phyloP scores from a whole-genome alignment of 176 grass and related monocot genomes.

The Metroxylon sagu region DNA sequence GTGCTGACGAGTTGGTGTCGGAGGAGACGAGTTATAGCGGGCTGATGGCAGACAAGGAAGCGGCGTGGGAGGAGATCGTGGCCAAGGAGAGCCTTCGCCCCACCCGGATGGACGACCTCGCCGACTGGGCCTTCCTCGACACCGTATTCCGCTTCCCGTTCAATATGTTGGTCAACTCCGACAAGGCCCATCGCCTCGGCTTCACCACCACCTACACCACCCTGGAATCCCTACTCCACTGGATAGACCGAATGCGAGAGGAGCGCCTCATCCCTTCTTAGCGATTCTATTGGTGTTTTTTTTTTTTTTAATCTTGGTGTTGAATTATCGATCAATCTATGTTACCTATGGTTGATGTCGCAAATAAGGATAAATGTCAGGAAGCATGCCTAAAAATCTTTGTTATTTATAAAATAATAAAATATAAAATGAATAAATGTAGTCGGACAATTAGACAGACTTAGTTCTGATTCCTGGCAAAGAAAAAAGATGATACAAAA shows the following conservation, averaged over 20 bases:
- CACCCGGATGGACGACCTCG: constrained; percentile 16
- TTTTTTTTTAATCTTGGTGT: no score
- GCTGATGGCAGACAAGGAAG: constrained; percentile 21
- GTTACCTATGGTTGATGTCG: no score
- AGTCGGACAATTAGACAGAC: no score
- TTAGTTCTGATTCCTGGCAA: no score
- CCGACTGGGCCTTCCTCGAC: constrained; percentile 30
- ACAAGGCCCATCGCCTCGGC: constrained; percentile 24
- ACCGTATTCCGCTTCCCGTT: constrained; percentile 14
- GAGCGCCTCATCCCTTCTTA: constrained; percentile 20
- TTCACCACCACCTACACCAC: neutral
- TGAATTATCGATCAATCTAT: no score
- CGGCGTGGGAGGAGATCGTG: constrained; percentile 30
- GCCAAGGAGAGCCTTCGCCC: constrained; percentile 6
- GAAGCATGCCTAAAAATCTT: no score
- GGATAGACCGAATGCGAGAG: constrained; percentile 26
- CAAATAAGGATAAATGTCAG: no score
- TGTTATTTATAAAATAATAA: no score
- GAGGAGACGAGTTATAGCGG: constrained; percentile 10
- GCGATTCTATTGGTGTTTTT: no score
- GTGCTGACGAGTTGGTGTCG: constrained; percentile 1
- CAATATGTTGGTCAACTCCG: constrained; percentile 12
- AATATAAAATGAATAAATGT: no score
- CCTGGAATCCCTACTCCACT: constrained; percentile 13
- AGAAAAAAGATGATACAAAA: no score